Conservation (phyloP, 352 stramenopile genomes). For the Albugo laibachii region DNA sequence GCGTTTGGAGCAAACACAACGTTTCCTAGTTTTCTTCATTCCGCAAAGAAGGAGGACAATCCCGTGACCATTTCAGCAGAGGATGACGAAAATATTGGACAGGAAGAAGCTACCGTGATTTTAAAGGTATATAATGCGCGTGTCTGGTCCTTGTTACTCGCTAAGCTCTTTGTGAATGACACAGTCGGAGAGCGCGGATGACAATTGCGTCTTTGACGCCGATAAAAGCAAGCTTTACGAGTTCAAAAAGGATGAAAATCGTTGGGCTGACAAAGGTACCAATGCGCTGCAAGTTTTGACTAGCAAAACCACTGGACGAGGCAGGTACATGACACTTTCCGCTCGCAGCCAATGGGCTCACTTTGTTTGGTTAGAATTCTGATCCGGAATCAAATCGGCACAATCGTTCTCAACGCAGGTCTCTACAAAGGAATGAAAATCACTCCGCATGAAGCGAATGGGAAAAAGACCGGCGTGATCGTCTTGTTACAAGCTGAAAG, state of each 20-base stretch:
- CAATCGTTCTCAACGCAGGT: slow-evolving; percentile 67
- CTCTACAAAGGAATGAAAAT: slow-evolving; percentile 63
- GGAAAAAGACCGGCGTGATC: slow-evolving; percentile 54
- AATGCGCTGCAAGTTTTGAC: slow-evolving; percentile 64
- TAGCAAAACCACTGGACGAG: slow-evolving; percentile 49
- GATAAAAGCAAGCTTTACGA: slow-evolving; percentile 68
- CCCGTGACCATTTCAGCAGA: slow-evolving; percentile 17
- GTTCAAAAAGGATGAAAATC: slow-evolving; percentile 77
- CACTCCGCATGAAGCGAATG: slow-evolving; percentile 39
- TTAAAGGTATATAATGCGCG: slow-evolving; percentile 34
- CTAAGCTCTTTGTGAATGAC: not conserved
- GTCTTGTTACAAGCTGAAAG: slow-evolving; percentile 41
- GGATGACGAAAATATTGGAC: slow-evolving; percentile 62
- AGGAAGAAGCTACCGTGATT: slow-evolving; percentile 70
- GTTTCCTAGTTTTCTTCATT: no score
- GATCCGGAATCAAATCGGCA: slow-evolving; percentile 69
- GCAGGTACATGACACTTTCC: slow-evolving; percentile 12
- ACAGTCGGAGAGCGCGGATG: slow-evolving; percentile 37
- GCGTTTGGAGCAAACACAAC: no score
- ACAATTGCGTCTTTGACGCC: slow-evolving; percentile 50
- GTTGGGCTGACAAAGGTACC: slow-evolving; percentile 69
- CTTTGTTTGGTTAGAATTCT: slow-evolving; percentile 23
- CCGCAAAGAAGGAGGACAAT: not conserved
- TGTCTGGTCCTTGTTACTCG: not conserved
- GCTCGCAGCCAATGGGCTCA: not conserved